Base-by-base conservation (phyloP, 192 early-diverging fungal genomes). In the Umbelopsis vinacea region DNA sequence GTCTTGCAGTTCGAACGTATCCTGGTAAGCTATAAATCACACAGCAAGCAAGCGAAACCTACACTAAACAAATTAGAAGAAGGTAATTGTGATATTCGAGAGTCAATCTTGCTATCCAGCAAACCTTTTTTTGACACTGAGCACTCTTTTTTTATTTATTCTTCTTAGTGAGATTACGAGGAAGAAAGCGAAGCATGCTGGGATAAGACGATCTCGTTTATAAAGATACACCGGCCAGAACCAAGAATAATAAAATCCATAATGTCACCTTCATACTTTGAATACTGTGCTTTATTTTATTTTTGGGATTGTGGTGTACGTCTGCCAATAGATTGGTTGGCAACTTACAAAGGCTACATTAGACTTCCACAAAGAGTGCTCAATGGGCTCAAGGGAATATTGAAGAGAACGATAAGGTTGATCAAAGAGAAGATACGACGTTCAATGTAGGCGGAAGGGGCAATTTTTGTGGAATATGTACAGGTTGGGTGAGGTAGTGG, bases 141-240 rank as follows among this genome's bases (percentile, higher is more conserved):
- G 52, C 19, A 23, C 2, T 21, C 2, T 29, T 22, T 22, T 46
- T 19, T 38, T n/a, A n/a, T 26, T 68, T 26, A 57, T 22, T 68
- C 22, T 40, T 66, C 38, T 50, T 74, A 81, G 93, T 94, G 68
- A 84, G 94, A 52, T 77, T 90, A 78, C 84, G 94, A 73, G 94
- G 94, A 11, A 87, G 94, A 33, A 95, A 95, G 78, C 87, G 92
- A 47, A 91, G 88, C 37, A 93, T 93, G 91, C 75, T 92, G 40
- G 92, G 92, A 14, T 93, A 85, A 55, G 19, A 12, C 40, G 0
- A 11, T 12, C 6, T 43, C 40, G 5, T 43, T 43, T 4, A n/a
- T n/a, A 12, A 50, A 17, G 48, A n/a, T 50, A 50, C n/a, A 50
- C 48, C 48, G 9, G 48, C 5, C n/a, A 19, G 5, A 4, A 50